phyloP scores from a whole-genome alignment of 202 grass and related monocot genomes.

The Saccharum hybrid region DNA sequence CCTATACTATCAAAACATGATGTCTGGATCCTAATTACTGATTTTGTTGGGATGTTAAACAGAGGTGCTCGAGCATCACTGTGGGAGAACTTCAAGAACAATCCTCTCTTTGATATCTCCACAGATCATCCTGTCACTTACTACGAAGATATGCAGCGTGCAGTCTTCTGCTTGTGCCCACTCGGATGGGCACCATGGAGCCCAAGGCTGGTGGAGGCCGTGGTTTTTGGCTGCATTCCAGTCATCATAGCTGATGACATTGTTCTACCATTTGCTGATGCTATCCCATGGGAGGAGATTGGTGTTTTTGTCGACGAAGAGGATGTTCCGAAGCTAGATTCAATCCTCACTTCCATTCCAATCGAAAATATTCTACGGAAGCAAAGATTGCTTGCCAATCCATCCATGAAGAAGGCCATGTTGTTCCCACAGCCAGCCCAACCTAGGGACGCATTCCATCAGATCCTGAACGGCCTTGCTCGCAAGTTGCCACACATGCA shows the following conservation, averaged over 20 bases:
- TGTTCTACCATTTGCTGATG: conserved; percentile 84
- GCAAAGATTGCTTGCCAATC: conserved; percentile 82
- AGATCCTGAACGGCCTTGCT: conserved; percentile 89
- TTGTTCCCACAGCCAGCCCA: conserved; percentile 83
- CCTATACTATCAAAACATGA: neutral
- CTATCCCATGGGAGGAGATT: conserved; percentile 97
- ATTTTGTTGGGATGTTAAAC: conserved; percentile 5
- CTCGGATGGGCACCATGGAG: conserved; percentile 95
- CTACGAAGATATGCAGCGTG: conserved; percentile 90
- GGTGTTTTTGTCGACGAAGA: conserved; percentile 83
- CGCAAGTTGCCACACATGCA: conserved; percentile 76
- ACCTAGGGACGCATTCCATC: conserved; percentile 81
- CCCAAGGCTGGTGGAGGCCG: conserved; percentile 81
- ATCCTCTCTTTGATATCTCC: conserved; percentile 90
- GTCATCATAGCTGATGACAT: conserved; percentile 90
- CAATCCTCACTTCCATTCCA: conserved; percentile 81
- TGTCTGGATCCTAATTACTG: conserved; percentile 14
- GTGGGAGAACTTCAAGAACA: conserved; percentile 98
- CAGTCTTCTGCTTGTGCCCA: conserved; percentile 88
- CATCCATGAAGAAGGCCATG: conserved; percentile 95
- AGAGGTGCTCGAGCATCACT: conserved; percentile 82
- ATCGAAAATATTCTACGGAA: conserved; percentile 80
- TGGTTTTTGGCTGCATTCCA: conserved; percentile 90
- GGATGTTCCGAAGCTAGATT: conserved; percentile 81
- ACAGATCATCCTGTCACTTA: conserved; percentile 81